Conservation (phyloP, 345 rosid species). For the Euphorbia pulcherrima region DNA sequence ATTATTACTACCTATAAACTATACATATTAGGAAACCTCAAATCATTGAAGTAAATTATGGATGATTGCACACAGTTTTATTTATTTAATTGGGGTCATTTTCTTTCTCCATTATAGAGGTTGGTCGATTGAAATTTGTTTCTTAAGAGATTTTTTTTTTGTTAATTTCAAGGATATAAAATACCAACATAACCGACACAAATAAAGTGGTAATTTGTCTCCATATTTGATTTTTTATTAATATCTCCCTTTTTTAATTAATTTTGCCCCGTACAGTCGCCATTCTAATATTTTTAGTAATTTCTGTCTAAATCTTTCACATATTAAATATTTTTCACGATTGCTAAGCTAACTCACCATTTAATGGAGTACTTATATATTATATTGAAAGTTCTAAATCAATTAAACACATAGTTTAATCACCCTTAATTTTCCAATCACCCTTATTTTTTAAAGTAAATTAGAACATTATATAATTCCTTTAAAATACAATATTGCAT, state of each 20-base stretch:
- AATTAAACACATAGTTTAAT: too few relatives aligned
- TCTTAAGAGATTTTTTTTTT: neutral
- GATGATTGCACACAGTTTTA: neutral
- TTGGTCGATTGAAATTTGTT: neutral
- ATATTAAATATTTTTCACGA: too few relatives aligned
- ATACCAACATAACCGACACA: conserved; percentile 5
- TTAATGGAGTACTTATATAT: too few relatives aligned
- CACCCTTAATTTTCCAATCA: too few relatives aligned
- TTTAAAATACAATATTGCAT: too few relatives aligned
- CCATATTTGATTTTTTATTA: neutral
- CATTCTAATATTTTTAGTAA: neutral
- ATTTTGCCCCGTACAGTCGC: neutral
- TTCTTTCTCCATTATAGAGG: neutral
- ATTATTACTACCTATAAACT: too few relatives aligned
- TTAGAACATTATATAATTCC: too few relatives aligned
- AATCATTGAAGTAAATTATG: too few relatives aligned
- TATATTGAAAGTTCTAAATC: too few relatives aligned
- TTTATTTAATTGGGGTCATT: neutral
- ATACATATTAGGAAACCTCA: too few relatives aligned
- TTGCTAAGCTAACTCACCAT: too few relatives aligned
- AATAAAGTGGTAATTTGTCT: conserved; percentile 16
- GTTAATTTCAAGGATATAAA: conserved; percentile 16
- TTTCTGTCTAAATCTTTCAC: neutral
- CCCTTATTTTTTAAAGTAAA: too few relatives aligned
- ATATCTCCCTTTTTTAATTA: conserved; percentile 10